A percentile compares a stretch with the other conserved stretches of the same genome.
These are phyloP conservation scores for Tympanopsis confertula DNA, from an alignment of 2,329 filamentous ascomycete species.

Conservation along the genomic window DNA sequence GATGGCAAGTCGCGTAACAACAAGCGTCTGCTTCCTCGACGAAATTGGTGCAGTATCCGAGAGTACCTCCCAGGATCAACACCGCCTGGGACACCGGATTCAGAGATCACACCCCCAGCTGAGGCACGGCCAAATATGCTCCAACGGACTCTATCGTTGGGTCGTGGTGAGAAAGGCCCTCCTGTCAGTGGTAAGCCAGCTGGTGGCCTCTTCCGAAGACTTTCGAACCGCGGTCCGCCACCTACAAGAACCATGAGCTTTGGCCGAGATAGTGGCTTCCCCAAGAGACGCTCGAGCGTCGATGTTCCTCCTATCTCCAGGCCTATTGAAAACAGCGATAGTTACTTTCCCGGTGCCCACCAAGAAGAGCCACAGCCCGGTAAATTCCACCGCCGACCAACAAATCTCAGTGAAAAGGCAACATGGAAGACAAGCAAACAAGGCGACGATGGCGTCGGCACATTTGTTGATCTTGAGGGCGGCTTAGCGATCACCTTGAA, in stretches of 20 bases:
- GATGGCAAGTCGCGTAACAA: conserved; percentile 87
- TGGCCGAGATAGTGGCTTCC: not conserved
- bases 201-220: not conserved
- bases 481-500: conserved; percentile 82
- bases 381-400: conserved; percentile 29
- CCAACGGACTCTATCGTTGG: not conserved
- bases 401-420: conserved; percentile 37
- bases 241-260: not conserved
- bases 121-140: not conserved
- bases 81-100: conserved; percentile 33
- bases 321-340: not conserved
- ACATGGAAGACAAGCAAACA: conserved; percentile 44
- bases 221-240: not conserved
- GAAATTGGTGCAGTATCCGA: conserved; percentile 92
- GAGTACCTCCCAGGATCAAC: conserved; percentile 62
- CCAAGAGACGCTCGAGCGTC: not conserved
- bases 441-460: conserved; percentile 32
- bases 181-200: no score
- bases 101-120: not conserved
- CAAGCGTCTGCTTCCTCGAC: conserved; percentile 72
- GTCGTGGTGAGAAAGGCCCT: not conserved
- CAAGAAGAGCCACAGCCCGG: not conserved
- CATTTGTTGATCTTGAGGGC: conserved; percentile 60
- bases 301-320: not conserved
- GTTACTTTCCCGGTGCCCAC: not conserved